phyloP scores from a whole-genome alignment of 192 early-diverging fungal species.

The Glomus cerebriforme region DNA sequence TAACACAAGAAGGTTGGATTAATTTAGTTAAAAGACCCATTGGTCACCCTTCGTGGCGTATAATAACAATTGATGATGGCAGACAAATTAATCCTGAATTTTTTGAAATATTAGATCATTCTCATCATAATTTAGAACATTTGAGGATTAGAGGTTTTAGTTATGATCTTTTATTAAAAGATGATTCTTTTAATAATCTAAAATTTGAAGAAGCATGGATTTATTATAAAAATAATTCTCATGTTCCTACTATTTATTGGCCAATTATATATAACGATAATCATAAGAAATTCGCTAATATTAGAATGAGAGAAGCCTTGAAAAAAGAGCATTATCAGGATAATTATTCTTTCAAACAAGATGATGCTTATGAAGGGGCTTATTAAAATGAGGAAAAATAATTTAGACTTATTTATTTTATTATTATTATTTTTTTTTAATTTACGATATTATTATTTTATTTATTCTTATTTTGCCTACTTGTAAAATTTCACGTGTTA shows the following conservation, averaged over 20 bases:
- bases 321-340: too few species aligned
- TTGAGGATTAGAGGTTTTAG: slow-evolving; percentile 7
- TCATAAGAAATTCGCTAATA: too few species aligned
- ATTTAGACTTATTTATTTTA: too few species aligned
- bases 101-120: slow-evolving; percentile 16
- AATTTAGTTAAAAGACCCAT: slow-evolving; percentile 5
- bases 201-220: slow-evolving; percentile 27
- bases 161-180: background rate
- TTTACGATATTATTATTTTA: too few species aligned
- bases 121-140: background rate
- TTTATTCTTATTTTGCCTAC: too few species aligned
- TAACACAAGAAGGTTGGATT: slow-evolving; percentile 27
- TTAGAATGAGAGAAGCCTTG: too few species aligned
- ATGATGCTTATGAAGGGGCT: too few species aligned
- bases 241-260: background rate
- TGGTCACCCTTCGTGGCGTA: slow-evolving; percentile 10
- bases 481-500: too few species aligned
- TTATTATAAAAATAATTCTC: background rate
- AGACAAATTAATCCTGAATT: slow-evolving; percentile 22
- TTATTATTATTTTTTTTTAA: too few species aligned
- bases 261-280: background rate
- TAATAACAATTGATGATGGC: slow-evolving; percentile 17
- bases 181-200: background rate
- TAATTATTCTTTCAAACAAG: too few species aligned
- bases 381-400: too few species aligned